These are phyloP conservation scores for Botryotinia globosa DNA, from an alignment of 2,329 filamentous ascomycete species.

Conservation along the genomic window DNA sequence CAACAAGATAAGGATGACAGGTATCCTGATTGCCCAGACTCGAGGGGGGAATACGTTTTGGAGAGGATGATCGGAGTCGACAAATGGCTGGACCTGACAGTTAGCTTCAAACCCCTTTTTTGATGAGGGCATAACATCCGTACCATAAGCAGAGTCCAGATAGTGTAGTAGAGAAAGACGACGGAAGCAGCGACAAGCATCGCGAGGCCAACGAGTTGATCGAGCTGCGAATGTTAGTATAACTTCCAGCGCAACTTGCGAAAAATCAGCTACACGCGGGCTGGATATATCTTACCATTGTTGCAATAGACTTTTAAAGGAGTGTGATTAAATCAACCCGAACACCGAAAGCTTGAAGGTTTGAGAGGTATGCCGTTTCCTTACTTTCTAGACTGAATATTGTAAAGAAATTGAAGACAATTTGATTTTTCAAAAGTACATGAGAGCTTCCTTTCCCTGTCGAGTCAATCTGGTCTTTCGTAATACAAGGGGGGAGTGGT, in stretches of 20 bases:
- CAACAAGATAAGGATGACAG: constrained; percentile 91
- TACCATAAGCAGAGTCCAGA: constrained; percentile 98
- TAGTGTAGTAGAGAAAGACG: constrained; percentile 87
- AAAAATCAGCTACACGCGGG: not conserved
- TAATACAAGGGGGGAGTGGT: not conserved
- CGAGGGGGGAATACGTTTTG: constrained; percentile 95
- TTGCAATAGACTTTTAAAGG: constrained; percentile 35
- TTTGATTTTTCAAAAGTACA: constrained; percentile 6
- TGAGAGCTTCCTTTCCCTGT: constrained; percentile 4
- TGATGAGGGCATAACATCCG: constrained; percentile 26
- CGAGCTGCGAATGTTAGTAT: constrained; percentile 60
- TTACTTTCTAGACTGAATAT: not conserved
- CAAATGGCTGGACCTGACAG: constrained; percentile 72
- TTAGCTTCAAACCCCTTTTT: not conserved
- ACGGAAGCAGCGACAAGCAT: constrained; percentile 72
- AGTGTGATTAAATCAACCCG: constrained; percentile 31
- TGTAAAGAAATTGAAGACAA: not conserved
- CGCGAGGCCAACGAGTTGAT: constrained; percentile 75
- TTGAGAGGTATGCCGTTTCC: not conserved
- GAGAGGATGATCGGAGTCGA: constrained; percentile 89
- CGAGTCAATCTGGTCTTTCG: constrained; percentile 20
- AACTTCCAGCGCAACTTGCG: not conserved
- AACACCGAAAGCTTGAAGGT: not conserved
- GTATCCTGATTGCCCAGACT: constrained; percentile 98
- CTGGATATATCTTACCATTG: constrained; percentile 34